Evolutionary conservation across 108 stramenopile genomes (phyloP), one percentile per base, ranked within the genome.

Genomic region (Stephanodiscus triporus): DNA sequence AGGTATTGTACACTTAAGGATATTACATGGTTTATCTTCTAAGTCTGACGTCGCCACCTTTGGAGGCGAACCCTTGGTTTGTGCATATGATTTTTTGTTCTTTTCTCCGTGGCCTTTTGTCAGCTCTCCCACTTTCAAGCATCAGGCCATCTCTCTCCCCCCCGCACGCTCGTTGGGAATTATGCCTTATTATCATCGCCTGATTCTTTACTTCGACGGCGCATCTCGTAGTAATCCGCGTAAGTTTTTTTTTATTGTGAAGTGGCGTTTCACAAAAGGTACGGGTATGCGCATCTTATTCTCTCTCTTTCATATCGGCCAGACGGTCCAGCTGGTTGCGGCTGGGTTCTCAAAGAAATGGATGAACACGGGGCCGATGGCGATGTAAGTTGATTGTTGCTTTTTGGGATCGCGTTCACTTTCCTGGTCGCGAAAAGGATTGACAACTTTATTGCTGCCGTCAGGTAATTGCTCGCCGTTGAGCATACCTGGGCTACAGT

Each of bases 191-290:
- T 77, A 64, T 45, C 2, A 77, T 63, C 60, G 70, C 17, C 17
- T 77, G n/a, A 71, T 77, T 26, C 66, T 77, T 38, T 71, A 77
- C 48, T 77, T 77, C 62, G 76, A 77, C 55, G 76, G 76, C 19
- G 76, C 76, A n/a, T 77, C 76, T 14, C 60, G 55, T 9, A 54
- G 26, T 47, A 77, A 77, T 72, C 76, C 76, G 10, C 74, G 48
- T 63, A 57, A 27, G 56, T 53, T 8, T 53, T 9, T 53, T 20
- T 7, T 16, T 50, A 10, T 24, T 19, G 8, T 7, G 23, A 24
- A 20, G 7, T 53, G 51, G 8, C 19, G 19, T 19, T 24, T 53
- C 19, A 7, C 51, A 53, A 19, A 53, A 24, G 5, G 32, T 34
- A 34, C 32, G 32, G 5, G 32, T 5, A 4, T 34, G 32, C 32